Base-by-base conservation (phyloP, 768 basidiomycete genomes). In the Suillus decipiens region DNA sequence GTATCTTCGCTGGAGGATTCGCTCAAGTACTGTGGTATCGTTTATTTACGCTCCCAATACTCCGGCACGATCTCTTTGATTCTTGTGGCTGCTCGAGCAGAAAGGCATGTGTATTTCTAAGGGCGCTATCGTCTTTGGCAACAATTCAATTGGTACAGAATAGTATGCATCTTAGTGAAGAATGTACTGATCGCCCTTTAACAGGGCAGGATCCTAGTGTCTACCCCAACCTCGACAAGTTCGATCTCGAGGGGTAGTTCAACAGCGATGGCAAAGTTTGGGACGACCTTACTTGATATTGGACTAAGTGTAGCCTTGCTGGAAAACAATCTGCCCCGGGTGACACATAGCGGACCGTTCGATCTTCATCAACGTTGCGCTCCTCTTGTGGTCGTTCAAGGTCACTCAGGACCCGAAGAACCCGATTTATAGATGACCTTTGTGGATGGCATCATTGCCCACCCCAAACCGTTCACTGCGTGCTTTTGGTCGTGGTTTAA, bases 21-120 rank as follows among this genome's bases (percentile, higher is more conserved):
- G 79, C 86, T 4, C 89, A n/a, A n/a, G n/a, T n/a, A 92, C 65
- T 82, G 83, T 62, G 88, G 90, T 61, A 82, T 91, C 36, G 70
- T 84, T 22, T 90, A 86, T 80, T 86, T 86, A 61, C 65, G 73
- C 71, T 56, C 17, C 10, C 11, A 2, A 10, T 22, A n/a, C 7
- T 43, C 17, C 11, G 31, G 12, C 3, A 14, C 36, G 12, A 34
- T 39, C 31, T 48, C 28, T 15, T 11, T 12, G n/a, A 45, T 36
- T 48, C 31, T 37, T 31, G 47, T 24, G 54, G 51, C 58, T 31
- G 28, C 36, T 22, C 34, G 67, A 22, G 4, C 61, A 85, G 70
- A 72, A 73, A 22, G 69, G 62, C 41, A 71, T 73, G 42, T 72
- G 76, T 63, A 78, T 79, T 24, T 76, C 77, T 11, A 61, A 72